Percentiles rank a stretch among this genome's conserved stretches.
phyloP scores from a whole-genome alignment of 2,329 filamentous ascomycete species.

The Cytospora piceicola region DNA sequence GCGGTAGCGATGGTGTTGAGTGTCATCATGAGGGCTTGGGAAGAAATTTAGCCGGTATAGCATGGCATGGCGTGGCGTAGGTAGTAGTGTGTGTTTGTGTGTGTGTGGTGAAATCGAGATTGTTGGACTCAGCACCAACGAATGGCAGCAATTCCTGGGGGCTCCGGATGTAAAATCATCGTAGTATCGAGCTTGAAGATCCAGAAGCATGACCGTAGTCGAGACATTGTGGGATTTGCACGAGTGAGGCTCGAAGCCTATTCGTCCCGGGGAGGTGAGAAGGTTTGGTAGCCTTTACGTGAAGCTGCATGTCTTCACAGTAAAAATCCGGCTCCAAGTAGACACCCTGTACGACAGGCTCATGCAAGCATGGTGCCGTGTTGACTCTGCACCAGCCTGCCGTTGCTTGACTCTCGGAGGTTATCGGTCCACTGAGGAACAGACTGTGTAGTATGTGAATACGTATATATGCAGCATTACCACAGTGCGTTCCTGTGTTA shows the following conservation, averaged over 20 bases:
- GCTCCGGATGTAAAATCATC: not conserved
- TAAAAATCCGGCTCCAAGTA: slow-evolving; percentile 17
- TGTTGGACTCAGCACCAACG: not conserved
- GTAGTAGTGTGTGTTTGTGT: not conserved
- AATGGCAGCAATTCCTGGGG: not conserved
- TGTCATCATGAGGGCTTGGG: not conserved
- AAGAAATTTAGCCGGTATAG: slow-evolving; percentile 9
- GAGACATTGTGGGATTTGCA: slow-evolving; percentile 11
- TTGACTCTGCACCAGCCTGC: slow-evolving; percentile 33
- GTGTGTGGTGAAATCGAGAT: slow-evolving; percentile 3
- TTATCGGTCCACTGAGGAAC: not conserved
- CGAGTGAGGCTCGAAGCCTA: slow-evolving; percentile 11
- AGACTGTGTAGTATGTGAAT: not conserved
- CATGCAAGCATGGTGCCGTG: slow-evolving; percentile 26
- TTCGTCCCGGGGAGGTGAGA: not conserved
- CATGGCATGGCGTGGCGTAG: slow-evolving; percentile 2
- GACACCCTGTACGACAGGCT: slow-evolving; percentile 32
- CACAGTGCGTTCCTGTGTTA: not conserved
- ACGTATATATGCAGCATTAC: not conserved
- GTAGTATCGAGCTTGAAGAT: not conserved
- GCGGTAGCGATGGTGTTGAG: slow-evolving; percentile 14
- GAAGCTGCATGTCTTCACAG: not conserved
- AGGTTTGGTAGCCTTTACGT: not conserved
- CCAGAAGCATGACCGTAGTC: not conserved
- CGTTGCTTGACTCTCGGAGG: slow-evolving; percentile 31